phyloP scores from a whole-genome alignment of 306 rosid genomes.

The Gastrolobium bilobum region DNA sequence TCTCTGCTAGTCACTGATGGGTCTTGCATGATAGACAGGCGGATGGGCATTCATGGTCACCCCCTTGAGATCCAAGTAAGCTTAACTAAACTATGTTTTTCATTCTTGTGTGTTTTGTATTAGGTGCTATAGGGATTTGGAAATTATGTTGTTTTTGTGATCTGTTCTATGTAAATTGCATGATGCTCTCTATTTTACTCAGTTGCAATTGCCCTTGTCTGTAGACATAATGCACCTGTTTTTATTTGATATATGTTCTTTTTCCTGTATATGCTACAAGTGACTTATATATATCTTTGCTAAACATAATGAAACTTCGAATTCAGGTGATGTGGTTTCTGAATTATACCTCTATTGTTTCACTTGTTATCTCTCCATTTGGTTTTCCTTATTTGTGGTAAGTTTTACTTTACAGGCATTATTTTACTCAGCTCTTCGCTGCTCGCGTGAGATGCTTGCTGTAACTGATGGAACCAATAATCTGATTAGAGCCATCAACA shows the following conservation, averaged over 20 bases:
- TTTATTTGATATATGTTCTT: not conserved
- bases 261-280: slow-evolving; percentile 10
- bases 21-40: slow-evolving; percentile 97
- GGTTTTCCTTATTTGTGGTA: slow-evolving; percentile 38
- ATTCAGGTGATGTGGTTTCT: slow-evolving; percentile 24
- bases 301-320: slow-evolving; percentile 40
- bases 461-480: slow-evolving; percentile 78
- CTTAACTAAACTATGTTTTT: slow-evolving; percentile 33
- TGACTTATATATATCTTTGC: slow-evolving; percentile 29
- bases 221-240: slow-evolving; percentile 8
- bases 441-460: slow-evolving; percentile 90
- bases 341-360: slow-evolving; percentile 14
- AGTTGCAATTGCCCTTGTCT: not conserved
- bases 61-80: slow-evolving; percentile 99
- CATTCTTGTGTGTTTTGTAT: slow-evolving; percentile 28
- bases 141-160: slow-evolving; percentile 28
- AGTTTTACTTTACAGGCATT: slow-evolving; percentile 72
- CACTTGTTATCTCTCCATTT: slow-evolving; percentile 26
- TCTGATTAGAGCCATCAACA: slow-evolving; percentile 86
- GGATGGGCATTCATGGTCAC: slow-evolving; percentile 98
- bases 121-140: slow-evolving; percentile 35
- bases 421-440: slow-evolving; percentile 94
- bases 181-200: slow-evolving; percentile 26
- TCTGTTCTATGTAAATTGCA: slow-evolving; percentile 21
- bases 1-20: slow-evolving; percentile 95